Evolutionary conservation across 2,329 filamentous ascomycete species (phyloP), one percentile per base, ranked within the genome.

Genomic region (Ophiostoma ips): DNA sequence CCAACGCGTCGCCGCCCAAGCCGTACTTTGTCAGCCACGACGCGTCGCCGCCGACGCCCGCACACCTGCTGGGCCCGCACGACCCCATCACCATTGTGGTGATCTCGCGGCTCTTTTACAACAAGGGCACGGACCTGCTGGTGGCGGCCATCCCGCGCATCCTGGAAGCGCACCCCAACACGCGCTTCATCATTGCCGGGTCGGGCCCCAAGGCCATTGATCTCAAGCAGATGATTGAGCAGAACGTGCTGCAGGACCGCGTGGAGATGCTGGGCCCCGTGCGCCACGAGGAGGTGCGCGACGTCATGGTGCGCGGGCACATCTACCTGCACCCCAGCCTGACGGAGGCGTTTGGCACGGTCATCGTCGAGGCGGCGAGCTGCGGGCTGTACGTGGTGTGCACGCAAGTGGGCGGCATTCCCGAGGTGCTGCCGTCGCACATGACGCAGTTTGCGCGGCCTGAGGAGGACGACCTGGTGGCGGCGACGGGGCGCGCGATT

Each of bases 401-500:
- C 61, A 98, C 92, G 1, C 86, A 90, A 52, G 92, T 98, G 6
- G 92, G 92, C 46, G 92, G 92, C 33, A 96, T 98, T 52, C 92
- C 92, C 3, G 92, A 98, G 65, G 94, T 98, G 1, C 73, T 98
- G 3, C 92, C 92, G 0, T 83, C 82, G 8, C 88, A 96, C 64
- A 98, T 98, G 92, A 96, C 92, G 0, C 86, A 89, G 0, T 98
- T 96, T 62, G 90, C 94, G 19, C 90, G 92, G 58, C 92, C 92
- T 0, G 92, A 98, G 61, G 92, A 96, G 63, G 89, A 96, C 62
- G 90, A 96, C 60, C 71, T 98, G 11, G 90, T 98, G 0, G 74
- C 80, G 38, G 92, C 90, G 3, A 95, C 94, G 0, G 85, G 87
- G 16, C 83, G 83, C 57, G 92, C 94, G 16, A 96, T 98, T 54